These are phyloP conservation scores for Tricholoma bakamatsutake DNA, from an alignment of 768 basidiomycete species.

Conservation along the genomic window DNA sequence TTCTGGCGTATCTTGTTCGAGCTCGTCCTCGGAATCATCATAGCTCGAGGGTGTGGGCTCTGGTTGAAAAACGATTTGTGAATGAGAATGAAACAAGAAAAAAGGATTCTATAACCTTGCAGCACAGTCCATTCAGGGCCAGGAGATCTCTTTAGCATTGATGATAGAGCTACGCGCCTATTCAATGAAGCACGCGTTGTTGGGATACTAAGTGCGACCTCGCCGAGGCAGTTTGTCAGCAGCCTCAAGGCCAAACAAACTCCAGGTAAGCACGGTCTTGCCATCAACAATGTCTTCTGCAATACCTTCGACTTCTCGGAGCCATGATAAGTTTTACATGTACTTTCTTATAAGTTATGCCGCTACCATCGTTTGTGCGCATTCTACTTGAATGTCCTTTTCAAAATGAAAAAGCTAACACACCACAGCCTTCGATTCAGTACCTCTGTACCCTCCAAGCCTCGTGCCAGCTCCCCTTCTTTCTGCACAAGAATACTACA, in stretches of 20 bases:
- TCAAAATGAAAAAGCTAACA: not conserved
- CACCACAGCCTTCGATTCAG: conserved; percentile 15
- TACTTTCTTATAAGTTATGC: conserved; percentile 15
- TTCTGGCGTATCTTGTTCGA: conserved; percentile 1
- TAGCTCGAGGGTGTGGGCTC: conserved; percentile 10
- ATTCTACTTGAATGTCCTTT: not conserved
- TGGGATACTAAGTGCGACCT: not conserved
- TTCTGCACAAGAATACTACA: conserved; percentile 15
- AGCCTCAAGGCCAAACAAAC: not conserved
- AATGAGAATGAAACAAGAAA: not conserved
- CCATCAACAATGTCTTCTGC: not conserved
- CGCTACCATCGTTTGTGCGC: conserved; percentile 14
- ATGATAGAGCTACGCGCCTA: not conserved
- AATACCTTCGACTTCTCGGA: not conserved
- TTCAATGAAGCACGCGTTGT: not conserved
- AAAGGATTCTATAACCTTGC: not conserved
- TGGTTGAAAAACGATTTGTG: not conserved
- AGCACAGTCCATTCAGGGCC: conserved; percentile 7
- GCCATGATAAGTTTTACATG: conserved; percentile 12
- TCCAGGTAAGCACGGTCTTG: too few relatives aligned
- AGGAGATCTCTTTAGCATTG: conserved; percentile 5
- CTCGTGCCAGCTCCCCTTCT: conserved; percentile 13
- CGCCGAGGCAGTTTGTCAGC: not conserved
- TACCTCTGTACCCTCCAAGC: conserved; percentile 13
- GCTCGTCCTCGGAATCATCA: not conserved